Base-by-base conservation (phyloP, 1,139 yeast genomes). In the Scheffersomyces illinoinensis region DNA sequence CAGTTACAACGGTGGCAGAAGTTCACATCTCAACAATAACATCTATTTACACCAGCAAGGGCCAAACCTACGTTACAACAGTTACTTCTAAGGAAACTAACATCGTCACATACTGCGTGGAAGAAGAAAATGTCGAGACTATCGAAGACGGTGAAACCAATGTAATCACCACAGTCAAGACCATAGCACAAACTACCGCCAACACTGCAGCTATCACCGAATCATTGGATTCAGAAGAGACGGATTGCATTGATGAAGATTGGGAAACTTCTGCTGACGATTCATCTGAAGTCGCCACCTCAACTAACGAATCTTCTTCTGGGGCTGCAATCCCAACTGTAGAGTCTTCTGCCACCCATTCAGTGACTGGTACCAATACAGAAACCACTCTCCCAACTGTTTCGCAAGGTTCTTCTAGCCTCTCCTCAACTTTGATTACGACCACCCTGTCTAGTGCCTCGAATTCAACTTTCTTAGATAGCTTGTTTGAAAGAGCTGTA, bases 61-160 rank as follows among this genome's bases (percentile, higher is more conserved):
- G 51, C 14, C n/a, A 48, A 21, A 48, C 51, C 21, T 24, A 48
- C 19, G 51, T 48, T 17, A 20, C 51, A 14, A 48, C 51, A 4
- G 14, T 48, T 20, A 48, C 14, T 48, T 48, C 51, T 20, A 20
- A 20, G 21, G 51, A 24, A 12, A 33, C 43, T 10, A 48, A 26
- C 19, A 48, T 48, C 24, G 24, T 48, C 50, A 21, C 50, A 20
- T 53, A 58, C 47, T 49, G 53, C 18, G 58, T 52, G 50, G 58
- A 56, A 10, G 60, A 54, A 21, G 54, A 55, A 19, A 50, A 54
- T 14, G 54, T 55, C n/a, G 62, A 57, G 21, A 56, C 56, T 6
- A 57, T 54, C 5, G 58, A 53, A 23, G 60, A 54, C 18, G 54
- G 46, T 24, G 52, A 46, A 43, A 53, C 43, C 17, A 12, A 7